phyloP scores from a whole-genome alignment of 2,329 filamentous ascomycete genomes.

The Ophiocordyceps robertsii region DNA sequence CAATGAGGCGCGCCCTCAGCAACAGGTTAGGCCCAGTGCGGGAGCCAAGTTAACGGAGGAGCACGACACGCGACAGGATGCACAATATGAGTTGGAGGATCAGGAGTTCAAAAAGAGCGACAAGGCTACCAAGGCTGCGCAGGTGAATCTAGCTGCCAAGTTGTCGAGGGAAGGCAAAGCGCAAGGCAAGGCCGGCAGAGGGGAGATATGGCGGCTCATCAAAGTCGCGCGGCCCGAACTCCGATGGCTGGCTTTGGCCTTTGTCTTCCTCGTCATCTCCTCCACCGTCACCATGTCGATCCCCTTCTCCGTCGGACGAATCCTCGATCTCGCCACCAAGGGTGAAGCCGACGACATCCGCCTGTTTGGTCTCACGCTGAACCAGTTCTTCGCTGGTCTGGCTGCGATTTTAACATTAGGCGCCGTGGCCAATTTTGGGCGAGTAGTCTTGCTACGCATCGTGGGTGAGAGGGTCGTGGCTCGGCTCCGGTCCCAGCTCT shows the following conservation, averaged over 20 bases:
- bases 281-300: constrained; percentile 93
- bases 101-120: constrained; percentile 54
- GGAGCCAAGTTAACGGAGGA: constrained; percentile 20
- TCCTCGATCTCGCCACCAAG: constrained; percentile 82
- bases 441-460: constrained; percentile 84
- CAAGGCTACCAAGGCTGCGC: constrained; percentile 72
- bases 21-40: constrained; percentile 13
- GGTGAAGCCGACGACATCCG: constrained; percentile 49
- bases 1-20: constrained; percentile 8
- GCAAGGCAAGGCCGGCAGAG: constrained; percentile 44
- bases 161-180: constrained; percentile 68
- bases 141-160: constrained; percentile 79
- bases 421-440: constrained; percentile 81
- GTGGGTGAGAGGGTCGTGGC: constrained; percentile 93
- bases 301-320: constrained; percentile 91
- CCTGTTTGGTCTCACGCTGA: constrained; percentile 72
- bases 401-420: constrained; percentile 67
- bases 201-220: constrained; percentile 75
- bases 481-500: constrained; percentile 76
- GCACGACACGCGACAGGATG: constrained; percentile 13
- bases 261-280: constrained; percentile 75
- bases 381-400: constrained; percentile 78
- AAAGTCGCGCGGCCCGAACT: constrained; percentile 81
- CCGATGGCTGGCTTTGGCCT: constrained; percentile 63
- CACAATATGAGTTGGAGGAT: constrained; percentile 18